Evolutionary conservation across 1,284 basidiomycete species (phyloP).

Genomic region (Ceratobasidium sp.): DNA sequence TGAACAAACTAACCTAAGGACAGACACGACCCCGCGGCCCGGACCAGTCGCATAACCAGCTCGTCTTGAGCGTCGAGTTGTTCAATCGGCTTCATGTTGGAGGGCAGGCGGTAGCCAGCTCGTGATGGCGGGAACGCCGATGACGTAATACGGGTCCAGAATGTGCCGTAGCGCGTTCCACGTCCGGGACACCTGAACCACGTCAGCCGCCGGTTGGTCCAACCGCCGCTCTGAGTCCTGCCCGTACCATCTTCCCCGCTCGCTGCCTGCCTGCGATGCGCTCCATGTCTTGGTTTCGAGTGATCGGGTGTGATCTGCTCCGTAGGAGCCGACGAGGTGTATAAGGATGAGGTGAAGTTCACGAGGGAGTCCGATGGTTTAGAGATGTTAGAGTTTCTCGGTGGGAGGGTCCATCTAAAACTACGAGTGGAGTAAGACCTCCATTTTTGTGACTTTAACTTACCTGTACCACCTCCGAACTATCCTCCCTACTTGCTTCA

Average conservation of each 20-base stretch:
- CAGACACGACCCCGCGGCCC: constrained; percentile 74
- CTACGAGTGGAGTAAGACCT: neutral
- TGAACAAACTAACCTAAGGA: too few species aligned
- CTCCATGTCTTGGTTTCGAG: constrained; percentile 40
- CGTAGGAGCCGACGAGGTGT: constrained; percentile 59
- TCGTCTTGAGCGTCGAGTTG: constrained; percentile 45
- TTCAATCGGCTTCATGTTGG: neutral
- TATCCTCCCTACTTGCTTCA: constrained; percentile 18
- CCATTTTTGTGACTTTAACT: neutral
- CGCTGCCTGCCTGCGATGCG: neutral
- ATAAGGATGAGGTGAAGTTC: constrained; percentile 79
- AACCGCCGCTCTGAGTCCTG: constrained; percentile 50
- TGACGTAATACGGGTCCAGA: constrained; percentile 78
- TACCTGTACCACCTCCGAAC: constrained; percentile 14
- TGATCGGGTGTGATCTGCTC: neutral
- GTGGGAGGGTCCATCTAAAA: neutral
- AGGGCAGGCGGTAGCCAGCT: constrained; percentile 5
- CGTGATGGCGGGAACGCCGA: constrained; percentile 9
- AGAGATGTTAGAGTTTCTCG: neutral
- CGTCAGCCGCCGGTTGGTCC: neutral
- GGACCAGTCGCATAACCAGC: constrained; percentile 65
- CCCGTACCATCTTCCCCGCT: constrained; percentile 52
- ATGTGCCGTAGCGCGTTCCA: constrained; percentile 89
- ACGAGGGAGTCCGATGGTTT: constrained; percentile 68
- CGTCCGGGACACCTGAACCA: constrained; percentile 77